Conservation (phyloP, 768 basidiomycete species). For the Panus rudis region DNA sequence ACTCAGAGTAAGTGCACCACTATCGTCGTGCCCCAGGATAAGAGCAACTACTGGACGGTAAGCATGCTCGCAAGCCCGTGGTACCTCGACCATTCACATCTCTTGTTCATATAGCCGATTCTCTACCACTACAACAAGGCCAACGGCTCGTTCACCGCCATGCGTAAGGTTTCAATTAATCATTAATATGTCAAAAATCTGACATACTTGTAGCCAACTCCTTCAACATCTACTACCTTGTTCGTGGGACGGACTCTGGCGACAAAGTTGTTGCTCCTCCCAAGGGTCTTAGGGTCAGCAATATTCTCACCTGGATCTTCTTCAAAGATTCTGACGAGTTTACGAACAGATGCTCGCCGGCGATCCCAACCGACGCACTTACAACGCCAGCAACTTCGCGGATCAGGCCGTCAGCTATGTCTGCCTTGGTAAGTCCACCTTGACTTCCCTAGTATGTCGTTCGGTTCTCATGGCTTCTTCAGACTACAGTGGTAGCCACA, state of each 20-base stretch:
- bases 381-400: slow-evolving; percentile 8
- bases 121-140: slow-evolving; percentile 9
- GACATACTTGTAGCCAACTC: slow-evolving; percentile 1
- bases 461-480: neutral
- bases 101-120: slow-evolving; percentile 6
- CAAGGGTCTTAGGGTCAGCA: slow-evolving; percentile 7
- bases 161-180: slow-evolving; percentile 5
- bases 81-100: neutral
- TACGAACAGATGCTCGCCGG: slow-evolving; percentile 13
- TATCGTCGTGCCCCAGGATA: slow-evolving; percentile 8
- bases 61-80: neutral
- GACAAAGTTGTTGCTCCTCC: slow-evolving; percentile 11
- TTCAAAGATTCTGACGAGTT: too few species aligned
- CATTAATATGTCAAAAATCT: neutral
- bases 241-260: slow-evolving; percentile 7
- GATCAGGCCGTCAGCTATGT: slow-evolving; percentile 14
- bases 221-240: slow-evolving; percentile 15
- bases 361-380: slow-evolving; percentile 6
- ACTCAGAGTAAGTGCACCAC: slow-evolving; percentile 6
- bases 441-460: neutral
- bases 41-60: slow-evolving; percentile 16
- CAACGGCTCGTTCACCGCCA: slow-evolving; percentile 9
- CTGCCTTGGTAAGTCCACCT: slow-evolving; percentile 11
- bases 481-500: slow-evolving; percentile 12
- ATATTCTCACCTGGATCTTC: neutral